Conservation (phyloP, 164 flowering plant genomes). For the Vitis rotundifolia region DNA sequence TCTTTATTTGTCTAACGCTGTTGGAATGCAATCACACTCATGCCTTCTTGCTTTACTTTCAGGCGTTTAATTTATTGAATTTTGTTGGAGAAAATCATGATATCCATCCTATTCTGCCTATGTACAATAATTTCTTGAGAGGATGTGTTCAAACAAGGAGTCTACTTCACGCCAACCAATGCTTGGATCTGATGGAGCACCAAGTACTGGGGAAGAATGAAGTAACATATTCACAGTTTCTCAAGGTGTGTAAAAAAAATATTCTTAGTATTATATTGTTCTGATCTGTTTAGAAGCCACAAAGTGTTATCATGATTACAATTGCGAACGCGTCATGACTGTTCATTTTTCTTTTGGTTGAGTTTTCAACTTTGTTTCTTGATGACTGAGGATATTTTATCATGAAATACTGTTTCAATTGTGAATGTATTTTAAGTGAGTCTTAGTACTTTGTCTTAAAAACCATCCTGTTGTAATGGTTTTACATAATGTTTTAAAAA, state of each 20-base stretch:
- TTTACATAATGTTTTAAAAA: too few relatives aligned
- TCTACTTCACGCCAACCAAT: constrained; percentile 37
- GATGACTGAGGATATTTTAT: too few relatives aligned
- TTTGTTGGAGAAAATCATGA: constrained; percentile 40
- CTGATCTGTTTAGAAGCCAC: background rate
- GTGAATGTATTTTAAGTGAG: too few relatives aligned
- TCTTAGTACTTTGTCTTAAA: too few relatives aligned
- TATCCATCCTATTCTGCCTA: constrained; percentile 32
- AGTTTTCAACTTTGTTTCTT: too few relatives aligned
- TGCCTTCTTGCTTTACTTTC: constrained; percentile 17
- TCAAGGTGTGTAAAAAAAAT: constrained; percentile 55
- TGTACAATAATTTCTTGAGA: constrained; percentile 58
- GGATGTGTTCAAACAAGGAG: constrained; percentile 42
- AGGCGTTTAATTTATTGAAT: constrained; percentile 64
- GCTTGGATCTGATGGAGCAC: constrained; percentile 75
- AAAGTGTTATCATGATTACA: too few relatives aligned
- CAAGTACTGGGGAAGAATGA: constrained; percentile 64
- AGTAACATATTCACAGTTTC: constrained; percentile 62
- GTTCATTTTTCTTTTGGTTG: too few relatives aligned
- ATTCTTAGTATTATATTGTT: constrained; percentile 1
- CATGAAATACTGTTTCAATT: too few relatives aligned
- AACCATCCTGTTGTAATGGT: too few relatives aligned
- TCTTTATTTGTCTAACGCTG: background rate
- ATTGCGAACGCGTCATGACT: too few relatives aligned
- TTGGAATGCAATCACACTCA: background rate